Evolutionary conservation across 2,329 filamentous ascomycete genomes (phyloP).

Genomic region (Cladorrhinum sp.): DNA sequence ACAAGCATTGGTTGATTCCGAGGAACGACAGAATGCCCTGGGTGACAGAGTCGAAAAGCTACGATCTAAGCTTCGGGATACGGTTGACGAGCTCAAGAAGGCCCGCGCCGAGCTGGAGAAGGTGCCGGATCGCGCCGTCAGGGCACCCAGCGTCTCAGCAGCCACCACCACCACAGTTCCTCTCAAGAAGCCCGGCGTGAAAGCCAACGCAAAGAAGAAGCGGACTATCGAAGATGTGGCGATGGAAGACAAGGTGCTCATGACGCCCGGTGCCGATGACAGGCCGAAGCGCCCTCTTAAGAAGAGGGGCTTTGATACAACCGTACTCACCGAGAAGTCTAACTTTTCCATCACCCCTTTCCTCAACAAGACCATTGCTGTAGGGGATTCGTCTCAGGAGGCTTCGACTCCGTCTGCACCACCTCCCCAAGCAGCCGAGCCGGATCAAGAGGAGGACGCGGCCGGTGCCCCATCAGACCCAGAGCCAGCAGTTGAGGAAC

Average conservation of each 20-base stretch:
- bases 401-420: conserved; percentile 16
- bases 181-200: conserved; percentile 32
- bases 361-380: conserved; percentile 64
- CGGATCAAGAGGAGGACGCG: conserved; percentile 6
- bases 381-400: conserved; percentile 39
- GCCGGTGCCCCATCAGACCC: conserved; percentile 3
- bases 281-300: conserved; percentile 46
- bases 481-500: conserved; percentile 15
- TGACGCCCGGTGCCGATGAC: conserved; percentile 39
- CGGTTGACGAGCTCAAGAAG: conserved; percentile 71
- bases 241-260: conserved; percentile 48
- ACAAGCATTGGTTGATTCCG: conserved; percentile 57
- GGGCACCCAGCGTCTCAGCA: conserved; percentile 9
- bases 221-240: conserved; percentile 44
- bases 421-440: neutral
- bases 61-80: conserved; percentile 64
- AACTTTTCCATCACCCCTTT: conserved; percentile 93
- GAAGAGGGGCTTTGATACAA: conserved; percentile 55
- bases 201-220: conserved; percentile 43
- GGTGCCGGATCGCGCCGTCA: conserved; percentile 40
- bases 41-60: conserved; percentile 69
- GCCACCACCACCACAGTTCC: conserved; percentile 27
- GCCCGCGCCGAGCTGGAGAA: conserved; percentile 44
- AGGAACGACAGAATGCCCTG: conserved; percentile 60
- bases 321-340: conserved; percentile 77